Evolutionary conservation across 2,329 filamentous ascomycete genomes (phyloP), one percentile per base, ranked within the genome.

Genomic region (Ophiostoma novo-ulmi): DNA sequence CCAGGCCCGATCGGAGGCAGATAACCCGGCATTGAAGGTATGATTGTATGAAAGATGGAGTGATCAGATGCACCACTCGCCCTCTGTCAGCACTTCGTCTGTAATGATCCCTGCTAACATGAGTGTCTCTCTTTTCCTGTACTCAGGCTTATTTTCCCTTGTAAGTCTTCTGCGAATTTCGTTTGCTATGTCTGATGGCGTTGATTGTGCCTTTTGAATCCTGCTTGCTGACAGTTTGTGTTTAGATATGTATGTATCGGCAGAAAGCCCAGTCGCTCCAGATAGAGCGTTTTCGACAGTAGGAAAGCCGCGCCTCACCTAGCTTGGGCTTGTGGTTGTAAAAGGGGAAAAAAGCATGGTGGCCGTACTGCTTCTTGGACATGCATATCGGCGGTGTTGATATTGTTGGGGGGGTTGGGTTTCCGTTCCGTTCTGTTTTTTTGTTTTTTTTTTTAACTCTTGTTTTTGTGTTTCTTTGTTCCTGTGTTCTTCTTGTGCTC

Each of bases 211-310:
- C 52, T 13, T 10, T 13, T 22, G 1, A 14, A 11, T 8, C 31
- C 17, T 22, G n/a, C n/a, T 41, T 41, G 63, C 63, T 65, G 38
- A 65, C 63, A 11, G 4, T 3, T 36, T 65, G 20, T 35, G 1
- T 22, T 11, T n/a, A 65, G 63, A 20, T 89, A 89, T 76, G 84
- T 89, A 52, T 88, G 85, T 73, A 88, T 89, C 74, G 87, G 87
- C 68, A 82, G 83, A 73, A 89, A 89, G 74, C 84, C 85, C 20
- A 65, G 8, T 22, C 63, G 63, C 22, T 36, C 20, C 35, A n/a
- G 63, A n/a, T 65, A 65, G 63, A 22, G 36, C 36, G 31, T 17
- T 64, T 8, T 35, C 7, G n/a, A 2, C 5, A 3, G 61, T 7
- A 39, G n/a, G 31, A 17, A 17, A n/a, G 17, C 10, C 17, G 11